Percentiles rank a stretch among this genome's conserved stretches.
These are phyloP conservation scores for Circinella umbellata DNA, from an alignment of 371 early-diverging fungal genomes.

Conservation along the genomic window DNA sequence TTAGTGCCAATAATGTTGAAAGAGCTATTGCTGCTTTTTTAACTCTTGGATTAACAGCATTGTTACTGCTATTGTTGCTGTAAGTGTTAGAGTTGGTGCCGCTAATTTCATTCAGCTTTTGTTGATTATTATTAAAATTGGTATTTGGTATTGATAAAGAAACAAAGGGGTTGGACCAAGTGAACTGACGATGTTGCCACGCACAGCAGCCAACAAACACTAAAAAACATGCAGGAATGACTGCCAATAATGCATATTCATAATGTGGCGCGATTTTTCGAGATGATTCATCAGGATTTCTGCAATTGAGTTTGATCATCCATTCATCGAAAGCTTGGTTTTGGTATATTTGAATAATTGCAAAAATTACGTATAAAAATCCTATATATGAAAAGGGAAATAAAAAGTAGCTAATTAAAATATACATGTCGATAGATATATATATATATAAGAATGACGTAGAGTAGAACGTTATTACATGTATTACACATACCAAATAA, in stretches of 20 bases:
- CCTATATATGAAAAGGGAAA: background rate
- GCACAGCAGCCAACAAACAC: constrained; percentile 6
- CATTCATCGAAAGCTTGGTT: background rate
- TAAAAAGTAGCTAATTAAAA: background rate
- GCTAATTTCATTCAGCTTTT: too few relatives aligned
- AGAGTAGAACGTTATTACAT: too few relatives aligned
- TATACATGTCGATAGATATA: background rate
- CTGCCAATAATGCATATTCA: constrained; percentile 12
- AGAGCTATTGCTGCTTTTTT: constrained; percentile 19
- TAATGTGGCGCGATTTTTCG: background rate
- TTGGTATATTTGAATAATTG: constrained; percentile 12
- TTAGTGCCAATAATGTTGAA: constrained; percentile 17
- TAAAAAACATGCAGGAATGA: background rate
- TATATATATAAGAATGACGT: too few relatives aligned
- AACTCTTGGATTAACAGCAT: background rate
- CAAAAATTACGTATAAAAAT: constrained; percentile 9
- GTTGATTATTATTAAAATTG: too few relatives aligned
- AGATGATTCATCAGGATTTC: background rate
- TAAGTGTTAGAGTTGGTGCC: too few relatives aligned
- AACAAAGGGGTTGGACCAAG: background rate
- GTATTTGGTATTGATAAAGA: background rate
- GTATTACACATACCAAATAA: constrained; percentile 10
- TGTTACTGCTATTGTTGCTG: too few relatives aligned
- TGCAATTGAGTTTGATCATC: constrained; percentile 4
- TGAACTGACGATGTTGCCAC: background rate